These are phyloP conservation scores for Cordyceps militaris DNA, from an alignment of 2,329 filamentous ascomycete species.

Conservation along the genomic window DNA sequence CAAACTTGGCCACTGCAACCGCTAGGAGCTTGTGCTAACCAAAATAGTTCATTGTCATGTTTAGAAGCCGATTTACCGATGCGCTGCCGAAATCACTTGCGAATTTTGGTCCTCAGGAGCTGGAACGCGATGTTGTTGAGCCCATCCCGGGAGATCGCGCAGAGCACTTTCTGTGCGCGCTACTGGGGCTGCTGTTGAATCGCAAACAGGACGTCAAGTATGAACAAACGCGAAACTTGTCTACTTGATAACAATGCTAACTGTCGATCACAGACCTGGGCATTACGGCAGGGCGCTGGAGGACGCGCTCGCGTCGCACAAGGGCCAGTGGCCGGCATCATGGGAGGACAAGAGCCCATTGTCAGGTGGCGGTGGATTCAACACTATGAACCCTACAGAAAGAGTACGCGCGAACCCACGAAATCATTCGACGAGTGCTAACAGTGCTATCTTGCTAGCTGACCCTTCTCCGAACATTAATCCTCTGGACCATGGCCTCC, in stretches of 20 bases:
- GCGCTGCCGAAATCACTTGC: slow-evolving; percentile 80
- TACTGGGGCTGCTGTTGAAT: slow-evolving; percentile 83
- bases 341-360: slow-evolving; percentile 84
- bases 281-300: slow-evolving; percentile 92
- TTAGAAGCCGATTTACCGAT: slow-evolving; percentile 86
- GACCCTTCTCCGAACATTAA: slow-evolving; percentile 71
- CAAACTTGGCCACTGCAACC: slow-evolving; percentile 29
- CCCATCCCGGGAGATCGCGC: slow-evolving; percentile 72
- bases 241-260: background rate
- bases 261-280: slow-evolving; percentile 55
- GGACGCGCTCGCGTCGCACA: slow-evolving; percentile 80
- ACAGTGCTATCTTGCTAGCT: slow-evolving; percentile 47
- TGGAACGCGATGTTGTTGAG: slow-evolving; percentile 80
- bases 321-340: slow-evolving; percentile 75
- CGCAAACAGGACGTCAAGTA: slow-evolving; percentile 99
- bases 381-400: slow-evolving; percentile 72
- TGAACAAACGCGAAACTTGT: slow-evolving; percentile 27
- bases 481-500: slow-evolving; percentile 82
- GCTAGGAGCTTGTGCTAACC: slow-evolving; percentile 25
- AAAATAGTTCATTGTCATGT: slow-evolving; percentile 91
- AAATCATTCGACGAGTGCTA: slow-evolving; percentile 7
- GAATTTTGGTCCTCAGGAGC: slow-evolving; percentile 90
- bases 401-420: slow-evolving; percentile 49
- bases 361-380: slow-evolving; percentile 72
- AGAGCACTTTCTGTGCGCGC: slow-evolving; percentile 81